Conservation (phyloP, 495 filamentous ascomycete species). For the Penicillium waksmanii region DNA sequence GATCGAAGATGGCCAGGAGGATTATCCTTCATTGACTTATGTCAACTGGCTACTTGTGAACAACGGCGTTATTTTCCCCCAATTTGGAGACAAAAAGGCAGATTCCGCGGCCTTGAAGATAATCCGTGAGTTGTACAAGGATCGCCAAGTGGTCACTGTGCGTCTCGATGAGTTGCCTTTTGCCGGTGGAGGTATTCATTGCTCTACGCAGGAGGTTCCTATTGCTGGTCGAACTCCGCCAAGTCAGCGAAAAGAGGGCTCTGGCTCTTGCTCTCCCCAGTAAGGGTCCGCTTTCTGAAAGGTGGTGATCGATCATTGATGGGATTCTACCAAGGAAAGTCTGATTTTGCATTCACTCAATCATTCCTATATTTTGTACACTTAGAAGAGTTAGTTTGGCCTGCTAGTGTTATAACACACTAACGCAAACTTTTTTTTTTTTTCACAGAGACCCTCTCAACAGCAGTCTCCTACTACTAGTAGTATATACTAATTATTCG, state of each 20-base stretch:
- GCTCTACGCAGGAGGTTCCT: constrained; percentile 1
- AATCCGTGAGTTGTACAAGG: neutral
- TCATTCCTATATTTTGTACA: too few species aligned
- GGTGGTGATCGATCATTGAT: too few species aligned
- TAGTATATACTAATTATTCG: too few species aligned
- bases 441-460: too few species aligned
- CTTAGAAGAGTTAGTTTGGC: too few species aligned
- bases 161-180: constrained; percentile 3
- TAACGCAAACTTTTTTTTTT: too few species aligned
- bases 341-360: too few species aligned
- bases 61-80: constrained; percentile 3
- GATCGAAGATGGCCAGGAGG: constrained; percentile 7
- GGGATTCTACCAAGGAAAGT: too few species aligned
- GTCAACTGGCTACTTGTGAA: constrained; percentile 11
- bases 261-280: too few species aligned
- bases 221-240: neutral
- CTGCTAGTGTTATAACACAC: too few species aligned
- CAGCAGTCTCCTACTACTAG: too few species aligned
- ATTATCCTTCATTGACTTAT: constrained; percentile 9
- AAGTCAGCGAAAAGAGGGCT: neutral
- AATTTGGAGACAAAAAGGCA: neutral
- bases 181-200: constrained; percentile 6
- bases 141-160: constrained; percentile 7
- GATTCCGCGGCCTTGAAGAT: neutral
- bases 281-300: too few species aligned